Base-by-base conservation (phyloP, 2,329 filamentous ascomycete genomes). In the Penicillium olsonii region DNA sequence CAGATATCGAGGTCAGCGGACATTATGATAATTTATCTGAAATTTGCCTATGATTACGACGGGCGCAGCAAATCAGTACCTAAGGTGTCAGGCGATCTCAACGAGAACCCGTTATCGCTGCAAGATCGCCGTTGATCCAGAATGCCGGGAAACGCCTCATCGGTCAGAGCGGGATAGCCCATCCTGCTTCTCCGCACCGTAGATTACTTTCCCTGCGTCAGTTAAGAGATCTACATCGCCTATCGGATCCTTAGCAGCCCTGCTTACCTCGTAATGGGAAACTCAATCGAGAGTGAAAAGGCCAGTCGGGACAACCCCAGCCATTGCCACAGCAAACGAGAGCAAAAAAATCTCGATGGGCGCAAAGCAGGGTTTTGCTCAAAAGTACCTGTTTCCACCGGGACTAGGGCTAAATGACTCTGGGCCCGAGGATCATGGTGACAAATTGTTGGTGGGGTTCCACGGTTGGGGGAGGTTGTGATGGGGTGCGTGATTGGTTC, bases 61-160 rank as follows among this genome's bases (percentile, higher is more conserved):
- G n/a, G n/a, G n/a, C n/a, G n/a, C n/a, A n/a, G n/a, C n/a, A n/a
- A n/a, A n/a, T n/a, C n/a, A n/a, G n/a, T n/a, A n/a, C n/a, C n/a
- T n/a, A n/a, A n/a, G n/a, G n/a, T n/a, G n/a, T n/a, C n/a, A n/a
- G n/a, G n/a, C n/a, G 26, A n/a, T 38, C 10, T 20, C 37, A 4
- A 24, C 18, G 34, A 29, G 12, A 4, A 8, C 6, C 4, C 2
- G 14, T 19, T 22, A 15, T 37, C n/a, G 40, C 41, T 49, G 47
- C 42, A 49, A 14, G 42, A 49, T 49, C 42, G 12, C 47, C 42
- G 47, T 49, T 49, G 42, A 37, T 40, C 47, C 47, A 18, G 7
- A 2, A 18, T 45, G n/a, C 11, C 41, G 46, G 41, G 20, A 45
- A n/a, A 26, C 46, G 35, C 46, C 40, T 43, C 24, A 14, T 20